Evolutionary conservation across 1,139 yeast species (phyloP), one percentile per base, ranked within the genome.

Genomic region (Geotrichum aggregatum): DNA sequence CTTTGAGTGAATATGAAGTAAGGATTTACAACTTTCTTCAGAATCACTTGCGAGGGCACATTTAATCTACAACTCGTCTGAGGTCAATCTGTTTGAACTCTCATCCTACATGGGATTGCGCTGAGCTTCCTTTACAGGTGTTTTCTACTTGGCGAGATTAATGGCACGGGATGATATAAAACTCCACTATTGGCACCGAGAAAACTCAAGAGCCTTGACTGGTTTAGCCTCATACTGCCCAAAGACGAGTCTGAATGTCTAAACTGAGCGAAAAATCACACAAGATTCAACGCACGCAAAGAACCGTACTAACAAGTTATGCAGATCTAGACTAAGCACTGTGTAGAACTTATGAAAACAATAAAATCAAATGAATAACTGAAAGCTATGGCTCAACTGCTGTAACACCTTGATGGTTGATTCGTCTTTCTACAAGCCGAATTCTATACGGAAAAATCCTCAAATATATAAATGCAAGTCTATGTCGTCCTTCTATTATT

Each of bases 181-280:
- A 2, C 18, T 14, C 13, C 11, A 5, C n/a, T n/a, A 33, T n/a
- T 33, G n/a, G 35, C 28, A 8, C 5, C 28, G 8, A 24, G 8
- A 24, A 24, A 24, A 24, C 5, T 8, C 28, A 24, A 24, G 28
- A 24, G 5, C 28, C 8, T 8, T 5, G 5, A 24, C 28, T 24
- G 28, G 75, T 88, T 89, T 52, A 92, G 80, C 61, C 92, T 89
- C 65, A 92, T 78, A 11, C 14, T 40, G 33, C 33, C 3, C 44
- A 13, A 40, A 40, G 44, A 40, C 44, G 44, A 40, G 26, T 6
- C 18, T 24, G 5, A 16, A 16, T 10, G 36, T 34, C 18, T 11
- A 34, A n/a, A 7, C 36, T 34, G 36, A 34, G 36, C 36, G 8
- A 24, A 24, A 24, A 24, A 24, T 8, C 28, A 8, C 28, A 24